Percentiles rank a stretch among this genome's conserved stretches.
These are phyloP conservation scores for Rubus parviflorus DNA, from an alignment of 306 rosid species.

Conservation along the genomic window DNA sequence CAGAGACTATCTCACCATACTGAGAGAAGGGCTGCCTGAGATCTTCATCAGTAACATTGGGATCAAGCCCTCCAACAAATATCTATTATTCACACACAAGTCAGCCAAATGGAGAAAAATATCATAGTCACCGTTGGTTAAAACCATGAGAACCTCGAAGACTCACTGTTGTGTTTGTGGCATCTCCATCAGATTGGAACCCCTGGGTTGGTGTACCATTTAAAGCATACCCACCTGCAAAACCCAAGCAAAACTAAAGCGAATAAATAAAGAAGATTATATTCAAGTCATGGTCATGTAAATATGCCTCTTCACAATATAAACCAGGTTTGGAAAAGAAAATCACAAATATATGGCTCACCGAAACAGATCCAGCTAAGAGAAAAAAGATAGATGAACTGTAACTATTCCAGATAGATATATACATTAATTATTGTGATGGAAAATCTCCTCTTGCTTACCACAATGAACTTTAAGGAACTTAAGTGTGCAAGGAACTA, in stretches of 20 bases:
- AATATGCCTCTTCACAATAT: not conserved
- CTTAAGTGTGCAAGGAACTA: not conserved
- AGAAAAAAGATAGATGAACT: not conserved
- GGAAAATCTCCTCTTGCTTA: not conserved
- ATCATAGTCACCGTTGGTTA: not conserved
- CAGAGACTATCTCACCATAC: slow-evolving; percentile 88
- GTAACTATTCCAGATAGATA: slow-evolving; percentile 3
- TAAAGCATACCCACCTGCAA: slow-evolving; percentile 63
- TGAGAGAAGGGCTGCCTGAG: slow-evolving; percentile 88
- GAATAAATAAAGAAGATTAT: not conserved
- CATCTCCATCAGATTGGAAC: slow-evolving; percentile 69
- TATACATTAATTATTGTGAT: not conserved
- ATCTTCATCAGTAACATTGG: slow-evolving; percentile 88
- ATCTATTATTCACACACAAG: slow-evolving; percentile 46
- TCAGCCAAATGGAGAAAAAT: slow-evolving; percentile 30
- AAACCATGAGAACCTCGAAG: slow-evolving; percentile 18
- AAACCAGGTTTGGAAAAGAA: not conserved
- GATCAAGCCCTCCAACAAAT: slow-evolving; percentile 99
- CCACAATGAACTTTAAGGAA: not conserved
- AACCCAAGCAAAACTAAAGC: slow-evolving; percentile 6
- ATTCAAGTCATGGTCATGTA: not conserved
- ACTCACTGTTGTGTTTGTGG: slow-evolving; percentile 92
- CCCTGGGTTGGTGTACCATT: slow-evolving; percentile 68
- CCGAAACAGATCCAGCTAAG: not conserved
- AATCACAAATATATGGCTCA: not conserved